Evolutionary conservation across 306 rosid genomes (phyloP), one percentile per base, ranked within the genome.

Genomic region (Trifolium subterraneum): DNA sequence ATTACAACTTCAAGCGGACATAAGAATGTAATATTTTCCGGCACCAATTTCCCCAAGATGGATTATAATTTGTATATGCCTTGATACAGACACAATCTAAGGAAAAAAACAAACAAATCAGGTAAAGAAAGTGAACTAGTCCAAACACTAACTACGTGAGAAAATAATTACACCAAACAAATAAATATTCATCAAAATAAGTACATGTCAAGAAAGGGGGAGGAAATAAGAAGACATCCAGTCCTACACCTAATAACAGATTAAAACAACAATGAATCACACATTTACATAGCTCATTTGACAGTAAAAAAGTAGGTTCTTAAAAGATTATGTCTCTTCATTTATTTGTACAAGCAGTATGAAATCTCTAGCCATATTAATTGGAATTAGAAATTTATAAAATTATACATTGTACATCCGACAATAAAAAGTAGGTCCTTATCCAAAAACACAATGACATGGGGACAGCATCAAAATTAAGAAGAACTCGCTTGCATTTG

Each of bases 91-190:
- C 48, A 10, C n/a, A 36, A n/a, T 8, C 18, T 38, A 10, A 2
- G 38, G 45, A 8, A 10, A 4, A n/a, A 20, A 36, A 38, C 27
- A 7, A 31, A 44, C 31, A 25, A 51, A 58, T 58, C 27, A 56
- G 47, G 52, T 55, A 9, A 83, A 71, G 68, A 44, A 71, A 45
- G 56, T 15, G 35, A 67, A 73, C 51, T 13, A 56, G 60, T 8
- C 75, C 63, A 72, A 71, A 64, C 27, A 39, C 48, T 20, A 64
- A 64, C 14, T 48, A 38, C 62, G 19, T 27, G 31, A 39, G 41
- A 64, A 64, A 73, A 65, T 27, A 39, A 31, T 4, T 39, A 11
- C 33, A 59, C 15, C 11, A 22, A 41, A 33, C 19, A 8, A 70
- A 45, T 7, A 71, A n/a, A 23, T 5, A 64, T n/a, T 10, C 18